Evolutionary conservation across 2,329 filamentous ascomycete species (phyloP).

Genomic region (Talaromyces sp.): DNA sequence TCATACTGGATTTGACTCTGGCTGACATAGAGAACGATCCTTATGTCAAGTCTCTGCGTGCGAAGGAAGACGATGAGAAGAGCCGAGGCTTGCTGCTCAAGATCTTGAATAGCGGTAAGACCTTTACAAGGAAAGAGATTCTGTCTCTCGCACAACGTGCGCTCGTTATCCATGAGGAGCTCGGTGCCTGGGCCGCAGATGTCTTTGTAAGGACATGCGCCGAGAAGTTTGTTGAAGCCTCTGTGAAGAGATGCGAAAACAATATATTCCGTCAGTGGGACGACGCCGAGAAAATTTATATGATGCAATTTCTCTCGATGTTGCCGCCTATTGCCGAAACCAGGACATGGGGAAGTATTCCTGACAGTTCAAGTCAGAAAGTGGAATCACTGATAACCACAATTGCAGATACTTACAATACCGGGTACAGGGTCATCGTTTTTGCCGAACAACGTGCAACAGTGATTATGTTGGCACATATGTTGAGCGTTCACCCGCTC

Average conservation of each 20-base stretch:
- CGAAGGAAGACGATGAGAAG: constrained; percentile 36
- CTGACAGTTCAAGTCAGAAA: constrained; percentile 55
- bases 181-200: constrained; percentile 68
- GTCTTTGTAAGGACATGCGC: constrained; percentile 59
- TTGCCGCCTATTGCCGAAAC: constrained; percentile 21
- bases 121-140: constrained; percentile 53
- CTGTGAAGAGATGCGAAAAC: constrained; percentile 27
- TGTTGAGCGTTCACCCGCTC: constrained; percentile 54
- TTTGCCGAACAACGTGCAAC: constrained; percentile 65
- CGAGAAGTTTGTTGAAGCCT: constrained; percentile 29
- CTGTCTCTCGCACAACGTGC: constrained; percentile 53
- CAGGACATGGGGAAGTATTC: constrained; percentile 18
- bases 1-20: constrained; percentile 41
- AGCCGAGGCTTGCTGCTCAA: constrained; percentile 26
- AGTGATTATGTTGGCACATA: constrained; percentile 57
- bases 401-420: constrained; percentile 40
- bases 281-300: constrained; percentile 54
- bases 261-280: constrained; percentile 43
- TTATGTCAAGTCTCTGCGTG: constrained; percentile 49
- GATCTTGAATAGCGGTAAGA: constrained; percentile 31
- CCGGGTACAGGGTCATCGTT: constrained; percentile 58
- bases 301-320: constrained; percentile 43
- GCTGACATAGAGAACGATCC: constrained; percentile 60
- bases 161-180: constrained; percentile 51
- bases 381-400: constrained; percentile 55